Conservation (phyloP, 257 asterid genomes). For the Datura wrightii region DNA sequence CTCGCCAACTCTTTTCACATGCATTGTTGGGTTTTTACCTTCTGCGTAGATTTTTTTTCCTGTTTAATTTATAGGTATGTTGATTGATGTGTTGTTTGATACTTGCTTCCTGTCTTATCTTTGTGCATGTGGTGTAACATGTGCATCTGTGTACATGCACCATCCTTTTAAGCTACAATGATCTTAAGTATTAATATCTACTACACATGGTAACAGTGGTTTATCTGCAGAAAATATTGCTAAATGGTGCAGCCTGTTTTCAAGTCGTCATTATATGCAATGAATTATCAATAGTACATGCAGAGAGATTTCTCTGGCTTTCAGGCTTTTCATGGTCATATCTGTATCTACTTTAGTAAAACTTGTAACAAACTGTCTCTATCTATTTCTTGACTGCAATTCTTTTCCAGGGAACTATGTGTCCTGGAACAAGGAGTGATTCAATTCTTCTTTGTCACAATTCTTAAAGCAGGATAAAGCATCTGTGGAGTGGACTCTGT, state of each 20-base stretch:
- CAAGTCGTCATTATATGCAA: constrained; percentile 18
- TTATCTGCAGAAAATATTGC: constrained; percentile 15
- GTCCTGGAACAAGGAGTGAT: constrained; percentile 3
- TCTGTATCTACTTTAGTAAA: background rate
- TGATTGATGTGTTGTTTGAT: constrained; percentile 3
- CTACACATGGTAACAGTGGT: constrained; percentile 10
- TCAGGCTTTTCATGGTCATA: constrained; percentile 10
- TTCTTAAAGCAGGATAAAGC: constrained; percentile 36
- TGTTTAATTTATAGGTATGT: background rate
- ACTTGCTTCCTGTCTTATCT: background rate
- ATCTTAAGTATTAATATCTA: background rate
- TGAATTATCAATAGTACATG: background rate
- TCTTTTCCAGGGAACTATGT: constrained; percentile 8
- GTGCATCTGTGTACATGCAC: background rate
- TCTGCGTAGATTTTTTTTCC: background rate
- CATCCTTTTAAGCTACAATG: background rate
- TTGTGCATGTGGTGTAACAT: background rate
- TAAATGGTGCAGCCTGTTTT: background rate
- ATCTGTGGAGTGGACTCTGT: constrained; percentile 36
- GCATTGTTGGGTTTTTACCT: background rate
- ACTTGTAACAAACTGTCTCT: background rate
- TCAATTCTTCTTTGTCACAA: constrained; percentile 14
- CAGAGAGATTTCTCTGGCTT: background rate
- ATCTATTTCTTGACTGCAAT: constrained; percentile 29
- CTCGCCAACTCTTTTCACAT: background rate